These are phyloP conservation scores for Chimonanthus salicifolius DNA, from an alignment of 164 flowering plant genomes.

Conservation along the genomic window DNA sequence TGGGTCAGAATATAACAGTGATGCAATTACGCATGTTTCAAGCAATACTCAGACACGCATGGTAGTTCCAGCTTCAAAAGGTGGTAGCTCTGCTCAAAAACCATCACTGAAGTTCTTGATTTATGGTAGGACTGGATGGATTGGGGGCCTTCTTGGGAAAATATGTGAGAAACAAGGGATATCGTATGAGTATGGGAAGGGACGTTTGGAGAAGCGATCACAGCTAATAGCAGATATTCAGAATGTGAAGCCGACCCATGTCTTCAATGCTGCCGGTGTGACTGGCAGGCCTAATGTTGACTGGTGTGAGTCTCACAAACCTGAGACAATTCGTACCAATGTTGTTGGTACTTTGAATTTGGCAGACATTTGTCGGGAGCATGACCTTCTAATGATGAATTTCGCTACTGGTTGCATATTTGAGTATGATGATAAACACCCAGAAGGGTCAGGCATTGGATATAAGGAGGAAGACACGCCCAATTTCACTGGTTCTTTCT, in stretches of 20 bases:
- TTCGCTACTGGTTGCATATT: slow-evolving; percentile 28
- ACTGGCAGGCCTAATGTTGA: slow-evolving; percentile 28
- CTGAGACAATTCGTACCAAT: slow-evolving; percentile 25
- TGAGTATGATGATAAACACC: slow-evolving; percentile 24
- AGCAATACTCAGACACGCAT: slow-evolving; percentile 13
- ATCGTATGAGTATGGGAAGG: slow-evolving; percentile 20
- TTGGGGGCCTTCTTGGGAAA: slow-evolving; percentile 26
- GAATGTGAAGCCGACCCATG: slow-evolving; percentile 25
- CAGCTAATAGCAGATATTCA: slow-evolving; percentile 15
- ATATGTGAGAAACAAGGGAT: slow-evolving; percentile 23
- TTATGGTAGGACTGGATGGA: slow-evolving; percentile 58
- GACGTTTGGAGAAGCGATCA: slow-evolving; percentile 21
- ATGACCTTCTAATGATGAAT: slow-evolving; percentile 22
- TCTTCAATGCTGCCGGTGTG: slow-evolving; percentile 26
- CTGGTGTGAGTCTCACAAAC: slow-evolving; percentile 25
- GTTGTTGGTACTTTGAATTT: slow-evolving; percentile 22
- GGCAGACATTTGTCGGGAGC: slow-evolving; percentile 21
- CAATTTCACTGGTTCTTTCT: slow-evolving; percentile 37
- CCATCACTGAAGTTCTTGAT: slow-evolving; percentile 45
- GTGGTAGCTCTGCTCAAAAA: slow-evolving; percentile 8
- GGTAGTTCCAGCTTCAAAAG: slow-evolving; percentile 18
- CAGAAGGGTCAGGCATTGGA: slow-evolving; percentile 65
- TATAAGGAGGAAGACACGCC: slow-evolving; percentile 67
- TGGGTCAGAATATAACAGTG: slow-evolving; percentile 34
- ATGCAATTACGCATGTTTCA: slow-evolving; percentile 10